These are phyloP conservation scores for Skeletonema marinoi DNA, from an alignment of 108 stramenopile genomes.

Conservation along the genomic window DNA sequence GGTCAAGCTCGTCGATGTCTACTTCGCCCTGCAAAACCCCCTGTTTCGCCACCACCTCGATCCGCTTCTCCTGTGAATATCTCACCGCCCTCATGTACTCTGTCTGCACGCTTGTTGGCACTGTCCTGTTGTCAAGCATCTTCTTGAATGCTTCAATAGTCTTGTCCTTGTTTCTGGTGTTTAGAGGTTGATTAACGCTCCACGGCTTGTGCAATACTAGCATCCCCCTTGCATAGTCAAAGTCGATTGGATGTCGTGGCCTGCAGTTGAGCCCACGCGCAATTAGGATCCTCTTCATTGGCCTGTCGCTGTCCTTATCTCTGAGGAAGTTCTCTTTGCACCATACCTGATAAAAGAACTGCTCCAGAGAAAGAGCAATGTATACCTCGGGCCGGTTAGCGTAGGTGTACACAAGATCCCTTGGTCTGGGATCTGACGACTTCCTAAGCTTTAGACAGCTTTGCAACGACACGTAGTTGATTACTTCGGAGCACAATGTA, in stretches of 20 bases:
- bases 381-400: neutral
- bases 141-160: neutral
- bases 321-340: neutral
- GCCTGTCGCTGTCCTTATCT: neutral
- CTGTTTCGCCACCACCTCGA: neutral
- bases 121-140: neutral
- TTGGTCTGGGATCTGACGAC: neutral
- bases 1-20: neutral
- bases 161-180: neutral
- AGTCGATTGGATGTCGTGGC: slow-evolving; percentile 4
- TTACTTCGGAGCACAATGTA: neutral
- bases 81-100: neutral
- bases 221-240: slow-evolving; percentile 20
- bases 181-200: neutral
- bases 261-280: slow-evolving; percentile 3
- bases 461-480: neutral
- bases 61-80: neutral
- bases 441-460: neutral
- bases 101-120: neutral
- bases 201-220: slow-evolving; percentile 21
- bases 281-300: no score
- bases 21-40: neutral
- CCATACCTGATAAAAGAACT: neutral
- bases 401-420: neutral
- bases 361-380: neutral